phyloP scores from a whole-genome alignment of 495 filamentous ascomycete genomes.

The Collariella sp. region DNA sequence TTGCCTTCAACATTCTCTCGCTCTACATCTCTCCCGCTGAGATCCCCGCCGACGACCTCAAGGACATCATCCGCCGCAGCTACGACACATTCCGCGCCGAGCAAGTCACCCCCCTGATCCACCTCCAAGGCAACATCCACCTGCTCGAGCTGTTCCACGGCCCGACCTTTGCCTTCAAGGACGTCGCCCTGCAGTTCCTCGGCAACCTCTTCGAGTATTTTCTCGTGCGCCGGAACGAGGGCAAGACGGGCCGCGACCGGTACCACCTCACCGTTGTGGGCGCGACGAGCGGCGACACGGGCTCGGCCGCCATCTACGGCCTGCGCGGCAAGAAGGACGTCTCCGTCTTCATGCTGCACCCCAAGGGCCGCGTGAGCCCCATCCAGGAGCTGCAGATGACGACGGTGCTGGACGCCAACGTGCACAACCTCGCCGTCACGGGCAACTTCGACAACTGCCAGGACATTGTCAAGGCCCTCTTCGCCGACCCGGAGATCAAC shows the following conservation, averaged over 20 bases:
- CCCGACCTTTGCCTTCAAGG: constrained; percentile 94
- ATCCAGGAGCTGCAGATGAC: constrained; percentile 97
- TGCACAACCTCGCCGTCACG: constrained; percentile 76
- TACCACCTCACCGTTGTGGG: constrained; percentile 87
- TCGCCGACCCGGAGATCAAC: constrained; percentile 71
- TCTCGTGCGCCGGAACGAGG: constrained; percentile 69
- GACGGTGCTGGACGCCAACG: constrained; percentile 75
- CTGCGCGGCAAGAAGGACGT: constrained; percentile 95
- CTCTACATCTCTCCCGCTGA: constrained; percentile 77
- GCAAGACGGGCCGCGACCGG: constrained; percentile 59
- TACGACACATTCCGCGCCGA: constrained; percentile 79
- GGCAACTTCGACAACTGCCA: constrained; percentile 96
- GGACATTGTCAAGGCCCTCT: constrained; percentile 91
- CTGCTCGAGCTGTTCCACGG: constrained; percentile 95
- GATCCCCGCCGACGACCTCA: constrained; percentile 72
- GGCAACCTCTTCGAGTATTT: constrained; percentile 98
- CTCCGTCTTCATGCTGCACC: constrained; percentile 80
- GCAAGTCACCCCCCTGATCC: constrained; percentile 63
- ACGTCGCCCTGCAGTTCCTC: constrained; percentile 80
- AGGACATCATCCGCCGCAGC: constrained; percentile 64
- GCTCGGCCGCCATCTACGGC: constrained; percentile 94
- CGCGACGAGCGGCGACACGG: constrained; percentile 90
- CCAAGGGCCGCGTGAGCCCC: constrained; percentile 71
- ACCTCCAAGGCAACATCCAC: constrained; percentile 64
- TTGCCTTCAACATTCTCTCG: constrained; percentile 65